Base-by-base conservation (phyloP, 257 asterid genomes). In the Paraleonurus japonicus region DNA sequence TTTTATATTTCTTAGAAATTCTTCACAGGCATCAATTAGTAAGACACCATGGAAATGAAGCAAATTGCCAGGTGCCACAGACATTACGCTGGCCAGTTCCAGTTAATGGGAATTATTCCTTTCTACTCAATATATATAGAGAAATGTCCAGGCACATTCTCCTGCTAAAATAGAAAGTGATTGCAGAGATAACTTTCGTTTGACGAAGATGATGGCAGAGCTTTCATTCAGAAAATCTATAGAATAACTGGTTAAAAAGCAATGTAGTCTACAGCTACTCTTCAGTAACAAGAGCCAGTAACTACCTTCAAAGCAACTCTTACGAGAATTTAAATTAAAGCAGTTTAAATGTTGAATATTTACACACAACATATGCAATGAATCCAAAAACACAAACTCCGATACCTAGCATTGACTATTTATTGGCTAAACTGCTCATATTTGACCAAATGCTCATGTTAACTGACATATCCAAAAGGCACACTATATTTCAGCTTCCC, bases 101-200 rank as follows among this genome's bases (percentile, higher is more conserved):
- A 54, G 53, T 19, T 1, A 35, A 37, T 22, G 55, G n/a, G 27
- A 15, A 39, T n/a, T 58, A 70, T 45, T 20, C 12, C 51, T 58
- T 39, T 28, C 62, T 19, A 35, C 12, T 1, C 4, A 35, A 2
- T 43, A 43, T 19, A 43, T 43, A 66, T 30, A 65, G 61, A 35
- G 58, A 20, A 45, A 45, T 57, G 24, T 65, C 57, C 39, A 30
- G 0, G 39, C n/a, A 51, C 3, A n/a, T 73, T 62, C 32, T 27
- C 50, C 72, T 11, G 60, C 66, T 24, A 39, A 63, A 54, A 54
- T 73, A 54, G 51, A 62, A 72, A 63, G 71, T 45, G 76, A 47
- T 39, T 28, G 7, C 15, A 71, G 45, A 32, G 10, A 50, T 2
- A 60, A 32, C 13, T 50, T 4, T 3, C 28, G n/a, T 30, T 48